Evolutionary conservation across 345 rosid species (phyloP).

Genomic region (Combretum micranthum): DNA sequence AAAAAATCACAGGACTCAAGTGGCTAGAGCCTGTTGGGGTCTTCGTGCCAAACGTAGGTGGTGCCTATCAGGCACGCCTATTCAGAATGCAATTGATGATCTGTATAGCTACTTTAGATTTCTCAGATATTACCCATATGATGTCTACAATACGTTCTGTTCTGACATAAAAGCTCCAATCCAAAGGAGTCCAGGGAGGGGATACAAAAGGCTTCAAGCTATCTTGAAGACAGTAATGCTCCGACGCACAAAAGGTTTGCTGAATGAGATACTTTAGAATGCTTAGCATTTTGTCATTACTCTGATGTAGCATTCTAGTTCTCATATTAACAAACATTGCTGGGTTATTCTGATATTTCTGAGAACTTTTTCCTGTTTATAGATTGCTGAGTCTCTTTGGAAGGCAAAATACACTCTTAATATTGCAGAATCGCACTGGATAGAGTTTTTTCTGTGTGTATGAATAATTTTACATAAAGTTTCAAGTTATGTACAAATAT

Average conservation of each 20-base stretch:
- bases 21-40: slow-evolving; percentile 98
- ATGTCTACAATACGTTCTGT: slow-evolving; percentile 55
- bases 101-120: slow-evolving; percentile 97
- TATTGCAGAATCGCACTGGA: too few relatives aligned
- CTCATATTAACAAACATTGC: neutral
- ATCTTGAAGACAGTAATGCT: slow-evolving; percentile 88
- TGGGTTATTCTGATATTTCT: neutral
- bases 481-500: too few relatives aligned
- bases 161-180: slow-evolving; percentile 60
- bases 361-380: too few relatives aligned
- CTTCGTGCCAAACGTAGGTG: slow-evolving; percentile 98
- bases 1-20: slow-evolving; percentile 92
- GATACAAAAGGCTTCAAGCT: slow-evolving; percentile 80
- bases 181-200: slow-evolving; percentile 45
- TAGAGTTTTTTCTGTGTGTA: too few relatives aligned
- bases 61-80: slow-evolving; percentile 99
- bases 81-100: slow-evolving; percentile 95
- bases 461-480: too few relatives aligned
- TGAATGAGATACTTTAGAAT: neutral
- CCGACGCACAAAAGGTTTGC: slow-evolving; percentile 90
- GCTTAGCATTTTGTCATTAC: neutral
- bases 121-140: slow-evolving; percentile 84
- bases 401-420: too few relatives aligned
- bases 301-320: neutral
- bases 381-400: too few relatives aligned